Evolutionary conservation across 2,329 filamentous ascomycete species (phyloP).

Genomic region (Colletotrichum filicis): DNA sequence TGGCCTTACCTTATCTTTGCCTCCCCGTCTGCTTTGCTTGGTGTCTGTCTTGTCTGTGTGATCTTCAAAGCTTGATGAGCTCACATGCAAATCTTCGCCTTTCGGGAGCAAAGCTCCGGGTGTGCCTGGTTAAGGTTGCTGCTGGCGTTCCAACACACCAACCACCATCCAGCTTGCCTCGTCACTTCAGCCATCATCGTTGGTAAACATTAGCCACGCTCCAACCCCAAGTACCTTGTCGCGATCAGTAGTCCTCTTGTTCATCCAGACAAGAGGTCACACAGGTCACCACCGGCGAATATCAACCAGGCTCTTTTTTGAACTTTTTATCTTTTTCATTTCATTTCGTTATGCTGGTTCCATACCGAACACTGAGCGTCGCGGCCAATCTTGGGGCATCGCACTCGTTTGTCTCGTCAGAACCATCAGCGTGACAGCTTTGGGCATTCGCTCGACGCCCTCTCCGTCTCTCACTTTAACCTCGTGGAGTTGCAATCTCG

Average conservation of each 20-base stretch:
- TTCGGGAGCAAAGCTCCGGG: constrained; percentile 26
- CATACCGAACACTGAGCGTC: constrained; percentile 26
- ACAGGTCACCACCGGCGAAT: constrained; percentile 26
- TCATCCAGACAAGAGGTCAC: constrained; percentile 11
- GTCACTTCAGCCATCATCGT: constrained; percentile 2
- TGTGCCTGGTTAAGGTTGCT: constrained; percentile 30
- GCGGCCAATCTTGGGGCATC: constrained; percentile 24
- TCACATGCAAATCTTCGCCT: constrained; percentile 36
- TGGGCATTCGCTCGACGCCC: constrained; percentile 71
- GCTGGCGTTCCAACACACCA: constrained; percentile 19
- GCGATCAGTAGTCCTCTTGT: not conserved
- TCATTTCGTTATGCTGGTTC: constrained; percentile 27
- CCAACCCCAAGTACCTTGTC: not conserved
- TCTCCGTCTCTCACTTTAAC: constrained; percentile 76
- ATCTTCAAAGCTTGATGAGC: constrained; percentile 33
- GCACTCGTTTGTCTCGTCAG: constrained; percentile 32
- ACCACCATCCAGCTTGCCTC: not conserved
- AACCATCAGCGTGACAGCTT: constrained; percentile 45
- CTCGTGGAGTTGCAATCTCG: constrained; percentile 68
- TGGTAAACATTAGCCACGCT: constrained; percentile 18
- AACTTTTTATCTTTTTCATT: constrained; percentile 27
- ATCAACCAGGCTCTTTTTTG: not conserved
- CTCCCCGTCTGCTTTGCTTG: constrained; percentile 7
- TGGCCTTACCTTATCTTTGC: not conserved
- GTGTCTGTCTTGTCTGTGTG: constrained; percentile 25